Base-by-base conservation (phyloP, 2,329 filamentous ascomycete species). In the Bipolaris victoriae region DNA sequence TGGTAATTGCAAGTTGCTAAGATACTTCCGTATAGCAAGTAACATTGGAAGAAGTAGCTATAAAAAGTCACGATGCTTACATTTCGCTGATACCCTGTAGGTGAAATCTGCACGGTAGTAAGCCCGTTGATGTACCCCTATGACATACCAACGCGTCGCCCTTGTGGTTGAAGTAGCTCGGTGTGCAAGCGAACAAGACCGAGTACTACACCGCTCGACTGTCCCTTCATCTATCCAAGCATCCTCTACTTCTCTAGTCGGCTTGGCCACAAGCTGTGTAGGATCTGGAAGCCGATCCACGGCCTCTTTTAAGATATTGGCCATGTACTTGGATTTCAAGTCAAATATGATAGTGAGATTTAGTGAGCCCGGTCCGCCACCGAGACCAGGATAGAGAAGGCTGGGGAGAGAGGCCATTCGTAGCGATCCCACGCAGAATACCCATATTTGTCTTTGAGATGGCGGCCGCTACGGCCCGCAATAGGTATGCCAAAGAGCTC, bases 381-480 rank as follows among this genome's bases (percentile, higher is more conserved):
- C 39, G 15, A 57, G 36, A 52, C 41, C 35, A 0, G 41, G 40
- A 36, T 35, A 62, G 31, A 67, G 57, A 7, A 67, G 47, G 15
- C 67, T 67, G 10, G 66, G 66, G 46, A 68, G 67, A 31, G 48
- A 68, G 67, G 35, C 48, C 56, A 33, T 58, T 50, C 15, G 58
- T 58, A 13, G 50, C 39, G 29, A 58, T 36, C 1, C 64, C 58
- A 67, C 86, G 84, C 0, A 0, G 79, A 80, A 1, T 73, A 62
- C n/a, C 68, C 66, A 62, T 80, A 83, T 63, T 80, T 80, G 1
- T 80, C 71, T 10, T 78, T 73, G 29, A 86, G 63, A 10, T 78
- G 69, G 6, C 70, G 57, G 1, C 80, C 80, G 20, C 75, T 69
- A 7, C 79, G 76, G 26, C 83, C 84, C 3, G 61, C 66, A 33